A percentile compares a stretch with the other conserved stretches of the same genome.
These are phyloP conservation scores for Aphanomyces euteiches DNA, from an alignment of 352 stramenopile species.

Conservation along the genomic window DNA sequence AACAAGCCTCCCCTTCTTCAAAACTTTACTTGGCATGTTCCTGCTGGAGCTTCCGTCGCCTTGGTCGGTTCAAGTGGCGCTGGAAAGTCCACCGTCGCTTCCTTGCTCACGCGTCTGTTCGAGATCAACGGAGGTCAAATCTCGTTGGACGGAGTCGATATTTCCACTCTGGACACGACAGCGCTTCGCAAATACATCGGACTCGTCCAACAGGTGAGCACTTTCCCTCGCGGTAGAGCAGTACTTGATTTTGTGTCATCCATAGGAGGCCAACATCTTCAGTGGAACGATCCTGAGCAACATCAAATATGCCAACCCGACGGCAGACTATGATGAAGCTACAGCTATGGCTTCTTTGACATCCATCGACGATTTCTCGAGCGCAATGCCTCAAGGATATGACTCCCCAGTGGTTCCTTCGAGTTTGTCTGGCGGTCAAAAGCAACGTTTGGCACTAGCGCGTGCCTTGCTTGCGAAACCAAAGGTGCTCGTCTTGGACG, in stretches of 20 bases:
- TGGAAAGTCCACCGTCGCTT: slow-evolving; percentile 80
- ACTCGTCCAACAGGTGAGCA: slow-evolving; percentile 66
- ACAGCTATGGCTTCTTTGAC: slow-evolving; percentile 63
- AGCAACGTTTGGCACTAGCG: slow-evolving; percentile 91
- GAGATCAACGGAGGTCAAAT: slow-evolving; percentile 53
- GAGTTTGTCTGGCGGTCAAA: slow-evolving; percentile 95
- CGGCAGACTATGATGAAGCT: slow-evolving; percentile 53
- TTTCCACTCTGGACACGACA: slow-evolving; percentile 55
- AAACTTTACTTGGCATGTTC: slow-evolving; percentile 64
- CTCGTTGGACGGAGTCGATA: slow-evolving; percentile 67
- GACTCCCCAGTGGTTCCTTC: slow-evolving; percentile 97
- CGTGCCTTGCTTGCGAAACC: slow-evolving; percentile 77
- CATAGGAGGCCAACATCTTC: slow-evolving; percentile 73
- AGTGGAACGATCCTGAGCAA: slow-evolving; percentile 76
- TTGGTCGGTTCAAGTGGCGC: slow-evolving; percentile 82
- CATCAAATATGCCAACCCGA: slow-evolving; percentile 72
- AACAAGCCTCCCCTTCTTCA: slow-evolving; percentile 62
- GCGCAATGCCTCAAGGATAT: slow-evolving; percentile 88
- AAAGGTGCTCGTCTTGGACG: slow-evolving; percentile 79
- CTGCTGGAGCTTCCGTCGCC: slow-evolving; percentile 74
- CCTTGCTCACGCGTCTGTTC: slow-evolving; percentile 76
- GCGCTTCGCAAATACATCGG: slow-evolving; percentile 82
- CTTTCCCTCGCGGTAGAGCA: slow-evolving; percentile 7
- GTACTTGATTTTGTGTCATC: background rate
- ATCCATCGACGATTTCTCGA: slow-evolving; percentile 76